Percentiles rank a stretch among this genome's conserved stretches.
phyloP scores from a whole-genome alignment of 371 early-diverging fungal genomes.

The Rhizopus arrhizus region DNA sequence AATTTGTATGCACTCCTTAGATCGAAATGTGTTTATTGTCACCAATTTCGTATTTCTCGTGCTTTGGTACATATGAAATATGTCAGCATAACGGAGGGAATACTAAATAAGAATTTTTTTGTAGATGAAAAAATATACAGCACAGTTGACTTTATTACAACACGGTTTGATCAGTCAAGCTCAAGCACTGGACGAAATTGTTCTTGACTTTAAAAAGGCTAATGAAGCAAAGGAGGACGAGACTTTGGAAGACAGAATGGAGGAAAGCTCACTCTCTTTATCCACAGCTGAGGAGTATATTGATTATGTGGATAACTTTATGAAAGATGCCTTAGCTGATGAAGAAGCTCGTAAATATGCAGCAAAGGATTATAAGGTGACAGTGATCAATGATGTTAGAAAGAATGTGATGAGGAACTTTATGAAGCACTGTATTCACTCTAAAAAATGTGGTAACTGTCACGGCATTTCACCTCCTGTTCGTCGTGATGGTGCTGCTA shows the following conservation, averaged over 20 bases:
- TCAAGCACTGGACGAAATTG: constrained; percentile 69
- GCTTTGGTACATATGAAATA: constrained; percentile 51
- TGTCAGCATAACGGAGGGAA: not conserved
- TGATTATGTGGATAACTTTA: constrained; percentile 50
- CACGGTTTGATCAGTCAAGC: constrained; percentile 84
- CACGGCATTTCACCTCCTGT: constrained; percentile 77
- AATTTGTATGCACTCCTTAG: constrained; percentile 86
- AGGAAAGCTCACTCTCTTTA: constrained; percentile 52
- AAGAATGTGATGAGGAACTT: constrained; percentile 78
- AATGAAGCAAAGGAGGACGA: constrained; percentile 67
- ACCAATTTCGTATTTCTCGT: constrained; percentile 77
- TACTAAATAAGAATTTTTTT: not conserved
- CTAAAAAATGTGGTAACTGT: constrained; percentile 81
- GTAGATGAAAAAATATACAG: constrained; percentile 52
- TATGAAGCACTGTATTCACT: constrained; percentile 57
- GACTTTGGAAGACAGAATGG: constrained; percentile 47
- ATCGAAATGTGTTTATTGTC: constrained; percentile 91
- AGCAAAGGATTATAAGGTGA: constrained; percentile 65
- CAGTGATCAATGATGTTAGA: constrained; percentile 75
- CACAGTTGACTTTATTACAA: constrained; percentile 75
- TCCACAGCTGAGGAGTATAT: constrained; percentile 60
- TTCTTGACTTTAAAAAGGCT: constrained; percentile 45
- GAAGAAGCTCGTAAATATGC: constrained; percentile 36
- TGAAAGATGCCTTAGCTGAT: constrained; percentile 37
- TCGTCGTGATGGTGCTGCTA: constrained; percentile 83